Base-by-base conservation (phyloP, 2,329 filamentous ascomycete species). In the Aspergillus sojae region DNA sequence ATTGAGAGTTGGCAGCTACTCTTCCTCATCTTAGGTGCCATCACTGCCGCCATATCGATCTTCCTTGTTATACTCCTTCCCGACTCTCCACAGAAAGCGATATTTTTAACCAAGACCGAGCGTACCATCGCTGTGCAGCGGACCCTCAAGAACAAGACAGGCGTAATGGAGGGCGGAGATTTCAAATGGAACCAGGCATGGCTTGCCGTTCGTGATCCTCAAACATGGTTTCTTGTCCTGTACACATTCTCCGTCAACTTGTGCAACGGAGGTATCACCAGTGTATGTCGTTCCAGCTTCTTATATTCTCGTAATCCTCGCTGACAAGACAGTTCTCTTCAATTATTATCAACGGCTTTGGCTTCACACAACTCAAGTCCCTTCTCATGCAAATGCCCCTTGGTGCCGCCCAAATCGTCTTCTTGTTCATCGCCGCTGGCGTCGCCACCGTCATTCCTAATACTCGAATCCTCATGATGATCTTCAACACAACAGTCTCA, bases 41-140 rank as follows among this genome's bases (percentile, higher is more conserved):
- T 76, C 21, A 77, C 76, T 4, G 58, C 71, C 9, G 69, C 62
- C 11, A 62, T 59, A 48, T 67, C 52, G 41, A 67, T 61, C 34
- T 70, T 48, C 6, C 57, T 74, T 11, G 58, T 72, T 50, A 50
- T 67, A 12, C 56, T 74, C 1, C 66, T 74, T 1, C 71, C 70
- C 0, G 68, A 74, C 54, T 65, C 67, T 1, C 80, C 81, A 0
- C 71, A 73, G 3, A 80, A 75, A 16, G 79, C 80, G 2, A 74
- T 75, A 26, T 83, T 82, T 64, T 69, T 83, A 28, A 78, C 65
- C 12, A 71, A 77, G 56, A 72, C 71, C 5, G 80, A 84, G 63
- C 74, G 76, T 10, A 67, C 77, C 2, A 80, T 88, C 32, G 85
- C 84, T 2, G 77, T 85, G 12, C 82, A 83, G 62, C 80, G 85